phyloP scores from a whole-genome alignment of 768 basidiomycete genomes.

The Phlebiopsis flavidoalba region DNA sequence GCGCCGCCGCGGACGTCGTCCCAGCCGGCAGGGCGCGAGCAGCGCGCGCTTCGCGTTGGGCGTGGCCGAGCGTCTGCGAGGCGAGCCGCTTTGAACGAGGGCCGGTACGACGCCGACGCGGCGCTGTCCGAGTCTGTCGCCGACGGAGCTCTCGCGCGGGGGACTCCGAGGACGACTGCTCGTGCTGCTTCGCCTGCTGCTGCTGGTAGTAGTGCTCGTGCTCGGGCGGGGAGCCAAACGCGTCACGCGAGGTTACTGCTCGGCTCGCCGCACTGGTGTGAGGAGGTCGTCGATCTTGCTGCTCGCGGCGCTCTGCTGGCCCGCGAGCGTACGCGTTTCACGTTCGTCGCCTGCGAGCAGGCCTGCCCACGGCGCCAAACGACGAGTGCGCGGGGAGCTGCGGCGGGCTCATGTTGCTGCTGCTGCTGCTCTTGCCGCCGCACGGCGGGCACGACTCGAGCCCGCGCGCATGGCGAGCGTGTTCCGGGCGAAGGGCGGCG shows the following conservation, averaged over 20 bases:
- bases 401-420: constrained; percentile 1
- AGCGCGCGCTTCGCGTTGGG: constrained; percentile 47
- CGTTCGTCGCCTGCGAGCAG: constrained; percentile 9
- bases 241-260: constrained; percentile 39
- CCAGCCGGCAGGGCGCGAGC: constrained; percentile 30
- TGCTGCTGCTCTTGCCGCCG: too few species aligned
- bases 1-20: constrained; percentile 23
- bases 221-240: constrained; percentile 26
- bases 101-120: constrained; percentile 31
- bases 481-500: constrained; percentile 28
- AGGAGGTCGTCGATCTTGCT: constrained; percentile 2
- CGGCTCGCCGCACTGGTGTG: constrained; percentile 7
- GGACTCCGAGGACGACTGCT: constrained; percentile 12
- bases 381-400: not conserved
- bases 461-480: constrained; percentile 8
- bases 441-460: not conserved
- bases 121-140: constrained; percentile 27
- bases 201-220: not conserved
- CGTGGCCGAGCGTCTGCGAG: constrained; percentile 68
- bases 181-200: constrained; percentile 8
- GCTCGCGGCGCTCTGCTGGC: not conserved
- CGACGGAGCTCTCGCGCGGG: constrained; percentile 20
- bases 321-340: not conserved
- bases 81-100: constrained; percentile 71
- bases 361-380: not conserved